Evolutionary conservation across 345 rosid genomes (phyloP).

Genomic region (Schrenkiella parvula): DNA sequence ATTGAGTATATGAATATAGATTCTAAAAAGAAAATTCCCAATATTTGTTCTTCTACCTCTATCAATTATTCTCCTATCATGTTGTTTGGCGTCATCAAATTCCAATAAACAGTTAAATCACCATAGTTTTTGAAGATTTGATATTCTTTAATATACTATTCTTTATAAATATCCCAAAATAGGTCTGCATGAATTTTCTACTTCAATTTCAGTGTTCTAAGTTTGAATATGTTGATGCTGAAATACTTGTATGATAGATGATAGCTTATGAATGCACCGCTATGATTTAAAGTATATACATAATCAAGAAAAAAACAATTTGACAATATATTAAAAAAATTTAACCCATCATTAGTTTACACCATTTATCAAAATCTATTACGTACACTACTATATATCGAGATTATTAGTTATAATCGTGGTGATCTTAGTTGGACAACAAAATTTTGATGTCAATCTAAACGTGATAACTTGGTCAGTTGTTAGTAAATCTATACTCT

Average conservation of each 20-base stretch:
- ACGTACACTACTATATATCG: too few species aligned
- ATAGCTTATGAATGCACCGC: not conserved
- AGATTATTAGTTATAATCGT: too few species aligned
- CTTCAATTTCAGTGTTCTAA: not conserved
- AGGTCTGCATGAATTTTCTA: not conserved
- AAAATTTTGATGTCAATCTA: too few species aligned
- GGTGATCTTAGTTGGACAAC: too few species aligned
- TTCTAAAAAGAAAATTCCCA: not conserved
- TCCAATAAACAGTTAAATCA: constrained; percentile 18
- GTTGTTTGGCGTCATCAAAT: constrained; percentile 31
- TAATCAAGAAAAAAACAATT: too few species aligned
- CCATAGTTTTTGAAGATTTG: constrained; percentile 7
- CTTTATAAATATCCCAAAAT: constrained; percentile 9
- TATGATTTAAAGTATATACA: not conserved
- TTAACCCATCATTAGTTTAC: too few species aligned
- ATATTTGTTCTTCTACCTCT: not conserved
- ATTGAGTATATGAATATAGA: constrained; percentile 11
- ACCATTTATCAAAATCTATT: too few species aligned
- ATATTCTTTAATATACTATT: constrained; percentile 13
- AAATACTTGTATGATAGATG: not conserved
- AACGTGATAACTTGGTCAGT: too few species aligned
- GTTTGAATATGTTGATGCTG: not conserved
- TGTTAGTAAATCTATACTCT: too few species aligned
- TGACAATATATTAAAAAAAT: too few species aligned
- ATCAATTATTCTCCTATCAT: constrained; percentile 23